Base-by-base conservation (phyloP, 768 basidiomycete genomes). In the Russula sp. region DNA sequence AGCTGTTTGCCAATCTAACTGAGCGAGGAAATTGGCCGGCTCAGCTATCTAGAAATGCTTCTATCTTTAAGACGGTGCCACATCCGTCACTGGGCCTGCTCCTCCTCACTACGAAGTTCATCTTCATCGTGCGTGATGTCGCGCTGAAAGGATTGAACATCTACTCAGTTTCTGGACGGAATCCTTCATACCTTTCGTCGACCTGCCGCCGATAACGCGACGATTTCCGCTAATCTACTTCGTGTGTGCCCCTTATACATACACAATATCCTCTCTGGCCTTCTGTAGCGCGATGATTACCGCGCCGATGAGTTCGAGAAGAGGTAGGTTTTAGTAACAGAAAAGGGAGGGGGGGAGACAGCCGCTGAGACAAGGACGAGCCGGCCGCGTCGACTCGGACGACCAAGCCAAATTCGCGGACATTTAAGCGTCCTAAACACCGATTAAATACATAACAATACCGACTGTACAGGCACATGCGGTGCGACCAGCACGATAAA, bases 81-180 rank as follows among this genome's bases (percentile, higher is more conserved):
- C 72, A 75, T 58, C 70, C 70, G 7, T 61, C 70, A 7, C 65
- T 71, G 3, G 73, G 73, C 1, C 59, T 63, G 18, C 48, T 39
- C 48, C 71, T 0, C 66, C 72, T 35, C 73, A 73, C 56, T 64
- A 61, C 32, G 71, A 73, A 27, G 61, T 39, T 71, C 3, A 37
- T 61, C 35, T 47, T 57, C 40, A 55, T n/a, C 32, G 55, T 55
- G 14, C 32, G 45, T 32, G 20, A 45, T n/a, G 10, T 32, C n/a
- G 22, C n/a, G 2, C 27, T 27, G 42, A 50, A 35, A 22, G 22
- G 32, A 44, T 47, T 16, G 22, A 44, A 32, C 16, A 40, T 14
- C 11, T 40, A 35, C 35, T 18, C 31, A 44, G 4, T 8, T 55
- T n/a, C n/a, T 14, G 20, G 31, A 8, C 32, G 61, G 35, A 62